Conservation (phyloP, 306 rosid species). For the Rosa persica region DNA sequence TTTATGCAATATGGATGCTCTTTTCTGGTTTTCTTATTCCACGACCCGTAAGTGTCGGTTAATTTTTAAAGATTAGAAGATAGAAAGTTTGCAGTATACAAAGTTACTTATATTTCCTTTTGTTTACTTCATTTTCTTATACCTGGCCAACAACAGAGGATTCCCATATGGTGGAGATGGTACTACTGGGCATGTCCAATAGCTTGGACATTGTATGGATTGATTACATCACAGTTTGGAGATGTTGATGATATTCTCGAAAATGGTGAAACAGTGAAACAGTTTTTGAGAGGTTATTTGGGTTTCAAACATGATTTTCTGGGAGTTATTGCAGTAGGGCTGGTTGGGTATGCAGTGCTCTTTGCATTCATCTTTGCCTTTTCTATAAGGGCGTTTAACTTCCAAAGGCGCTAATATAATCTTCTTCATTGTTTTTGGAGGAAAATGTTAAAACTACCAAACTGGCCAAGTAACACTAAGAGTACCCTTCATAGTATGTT, state of each 20-base stretch:
- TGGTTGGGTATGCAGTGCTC: conserved; percentile 24
- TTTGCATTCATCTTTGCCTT: conserved; percentile 44
- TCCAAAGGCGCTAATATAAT: conserved; percentile 33
- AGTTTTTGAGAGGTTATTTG: conserved; percentile 23
- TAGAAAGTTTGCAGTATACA: background rate
- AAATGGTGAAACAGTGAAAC: conserved; percentile 19
- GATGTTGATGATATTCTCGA: conserved; percentile 25
- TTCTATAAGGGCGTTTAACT: conserved; percentile 35
- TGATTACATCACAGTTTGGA: conserved; percentile 56
- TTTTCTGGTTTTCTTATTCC: conserved; percentile 78
- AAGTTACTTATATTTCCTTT: background rate
- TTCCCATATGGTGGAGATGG: conserved; percentile 89
- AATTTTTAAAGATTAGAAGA: background rate
- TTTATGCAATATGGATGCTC: conserved; percentile 73
- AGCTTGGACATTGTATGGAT: conserved; percentile 69
- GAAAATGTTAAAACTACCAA: background rate
- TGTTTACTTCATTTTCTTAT: background rate
- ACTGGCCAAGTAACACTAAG: too few species aligned
- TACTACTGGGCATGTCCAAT: conserved; percentile 68
- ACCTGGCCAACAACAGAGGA: conserved; percentile 35
- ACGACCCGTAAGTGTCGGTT: conserved; percentile 46
- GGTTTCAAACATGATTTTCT: conserved; percentile 45
- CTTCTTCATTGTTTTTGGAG: background rate
- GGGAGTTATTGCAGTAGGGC: conserved; percentile 31
- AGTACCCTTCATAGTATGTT: too few species aligned